Percentiles rank a stretch among this genome's conserved stretches.
Evolutionary conservation across 2,329 filamentous ascomycete species (phyloP).

Genomic region (Fusarium dlaminii): DNA sequence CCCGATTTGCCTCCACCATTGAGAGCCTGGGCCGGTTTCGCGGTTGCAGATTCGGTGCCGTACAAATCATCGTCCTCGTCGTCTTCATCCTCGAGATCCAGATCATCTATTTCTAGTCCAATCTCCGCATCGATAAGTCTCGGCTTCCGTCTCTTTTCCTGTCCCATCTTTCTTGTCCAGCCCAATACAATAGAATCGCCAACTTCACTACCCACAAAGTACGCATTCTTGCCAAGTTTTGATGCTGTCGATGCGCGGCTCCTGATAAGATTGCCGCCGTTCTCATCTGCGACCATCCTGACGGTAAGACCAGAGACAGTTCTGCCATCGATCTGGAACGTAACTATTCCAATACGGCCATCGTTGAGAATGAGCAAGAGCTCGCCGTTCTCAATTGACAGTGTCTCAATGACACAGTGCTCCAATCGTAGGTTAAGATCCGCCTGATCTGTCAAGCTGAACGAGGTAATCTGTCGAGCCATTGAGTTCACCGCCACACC

Average conservation of each 20-base stretch:
- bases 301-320: slow-evolving; percentile 89
- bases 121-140: slow-evolving; percentile 65
- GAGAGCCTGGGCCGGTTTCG: slow-evolving; percentile 58
- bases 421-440: slow-evolving; percentile 83
- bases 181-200: slow-evolving; percentile 83
- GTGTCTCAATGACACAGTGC: slow-evolving; percentile 77
- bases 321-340: slow-evolving; percentile 88
- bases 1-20: slow-evolving; percentile 61
- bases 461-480: slow-evolving; percentile 82
- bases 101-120: slow-evolving; percentile 60
- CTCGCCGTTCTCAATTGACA: slow-evolving; percentile 82
- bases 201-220: slow-evolving; percentile 89
- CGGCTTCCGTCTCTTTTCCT: slow-evolving; percentile 72
- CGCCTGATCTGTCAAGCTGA: slow-evolving; percentile 87
- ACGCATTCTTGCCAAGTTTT: slow-evolving; percentile 70
- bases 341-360: slow-evolving; percentile 78
- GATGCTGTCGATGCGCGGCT: slow-evolving; percentile 75
- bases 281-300: slow-evolving; percentile 68
- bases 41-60: slow-evolving; percentile 70
- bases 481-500: slow-evolving; percentile 94
- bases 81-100: slow-evolving; percentile 69
- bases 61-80: slow-evolving; percentile 70
- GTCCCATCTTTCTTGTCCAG: slow-evolving; percentile 75
- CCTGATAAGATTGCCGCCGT: slow-evolving; percentile 70
- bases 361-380: slow-evolving; percentile 83